phyloP scores from a whole-genome alignment of 1,284 basidiomycete genomes.

The Irpex rosettiformis region DNA sequence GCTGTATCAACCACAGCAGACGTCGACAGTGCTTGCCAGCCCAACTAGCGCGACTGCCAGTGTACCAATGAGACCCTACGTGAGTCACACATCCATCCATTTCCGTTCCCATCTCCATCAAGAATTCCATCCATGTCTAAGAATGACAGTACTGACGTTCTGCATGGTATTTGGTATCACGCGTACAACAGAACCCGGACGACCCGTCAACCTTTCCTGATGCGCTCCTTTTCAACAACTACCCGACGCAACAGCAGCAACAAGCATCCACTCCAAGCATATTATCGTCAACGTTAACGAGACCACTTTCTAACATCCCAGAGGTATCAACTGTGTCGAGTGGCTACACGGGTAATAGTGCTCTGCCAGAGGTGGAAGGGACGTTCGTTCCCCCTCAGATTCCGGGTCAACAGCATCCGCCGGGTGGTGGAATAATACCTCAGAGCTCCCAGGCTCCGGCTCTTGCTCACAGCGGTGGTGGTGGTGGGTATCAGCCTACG shows the following conservation, averaged over 20 bases:
- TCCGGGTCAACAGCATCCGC: neutral
- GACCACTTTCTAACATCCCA: neutral
- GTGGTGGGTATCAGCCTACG: neutral
- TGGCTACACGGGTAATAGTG: no score
- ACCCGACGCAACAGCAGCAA: neutral
- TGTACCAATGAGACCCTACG: slow-evolving; percentile 1
- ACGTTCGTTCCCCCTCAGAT: neutral
- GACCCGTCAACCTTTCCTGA: slow-evolving; percentile 7
- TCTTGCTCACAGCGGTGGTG: neutral
- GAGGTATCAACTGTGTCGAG: neutral
- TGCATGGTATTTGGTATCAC: no score
- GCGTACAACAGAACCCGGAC: slow-evolving; percentile 7
- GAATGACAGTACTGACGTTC: no score
- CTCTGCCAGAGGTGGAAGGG: neutral
- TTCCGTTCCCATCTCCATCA: neutral
- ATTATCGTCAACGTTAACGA: neutral
- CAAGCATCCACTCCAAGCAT: neutral
- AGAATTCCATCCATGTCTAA: neutral
- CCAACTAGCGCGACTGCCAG: neutral
- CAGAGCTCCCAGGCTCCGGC: no score
- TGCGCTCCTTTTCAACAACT: neutral
- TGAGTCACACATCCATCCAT: neutral
- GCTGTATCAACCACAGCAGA: neutral
- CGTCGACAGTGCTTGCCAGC: neutral
- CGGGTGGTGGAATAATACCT: no score